Evolutionary conservation across 2,329 filamentous ascomycete genomes (phyloP), one percentile per base, ranked within the genome.

Genomic region (Zalaria sp.): DNA sequence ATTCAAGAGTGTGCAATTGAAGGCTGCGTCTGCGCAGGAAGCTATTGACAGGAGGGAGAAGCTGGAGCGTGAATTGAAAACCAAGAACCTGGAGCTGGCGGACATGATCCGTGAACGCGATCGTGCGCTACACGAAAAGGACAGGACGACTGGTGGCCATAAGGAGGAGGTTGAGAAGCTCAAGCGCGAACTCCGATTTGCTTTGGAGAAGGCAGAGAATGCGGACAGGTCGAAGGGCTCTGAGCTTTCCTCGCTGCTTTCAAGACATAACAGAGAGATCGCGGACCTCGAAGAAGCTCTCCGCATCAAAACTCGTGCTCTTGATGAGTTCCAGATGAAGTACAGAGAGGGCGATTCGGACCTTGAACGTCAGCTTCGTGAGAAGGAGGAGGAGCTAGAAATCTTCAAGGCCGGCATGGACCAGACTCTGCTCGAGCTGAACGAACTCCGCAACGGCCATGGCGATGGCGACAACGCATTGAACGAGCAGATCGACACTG

Each of bases 391-490:
- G 54, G 91, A 98, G 64, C 77, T 98, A 26, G 91, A 96, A 63
- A 88, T 96, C 37, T 94, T 94, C 73, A 94, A 95, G 67, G 86
- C 88, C 37, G 88, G 87, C 54, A 93, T 98, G 85, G 91, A 98
- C 57, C 84, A 96, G 66, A 88, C 89, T 3, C 68, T 98, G 43
- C 75, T 96, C 40, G 88, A 95, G 63, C 72, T 98, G 46, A 89
- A 93, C 56, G 87, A 95, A 57, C 68, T 95, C 48, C 87, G 73
- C 76, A 55, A 68, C 38, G 62, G 65, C 38, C 63, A 65, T 34
- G 61, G 63, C 35, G 83, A 80, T 43, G 81, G 78, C 7, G 88
- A 95, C 57, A 68, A 80, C 47, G 86, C 81, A 2, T 70, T 94
- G 42, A 89, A 96, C 56, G 83, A 83, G 29, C 85, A 94, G 60